Base-by-base conservation (phyloP, 208 protist species). In the Acanthamoeba quina region DNA sequence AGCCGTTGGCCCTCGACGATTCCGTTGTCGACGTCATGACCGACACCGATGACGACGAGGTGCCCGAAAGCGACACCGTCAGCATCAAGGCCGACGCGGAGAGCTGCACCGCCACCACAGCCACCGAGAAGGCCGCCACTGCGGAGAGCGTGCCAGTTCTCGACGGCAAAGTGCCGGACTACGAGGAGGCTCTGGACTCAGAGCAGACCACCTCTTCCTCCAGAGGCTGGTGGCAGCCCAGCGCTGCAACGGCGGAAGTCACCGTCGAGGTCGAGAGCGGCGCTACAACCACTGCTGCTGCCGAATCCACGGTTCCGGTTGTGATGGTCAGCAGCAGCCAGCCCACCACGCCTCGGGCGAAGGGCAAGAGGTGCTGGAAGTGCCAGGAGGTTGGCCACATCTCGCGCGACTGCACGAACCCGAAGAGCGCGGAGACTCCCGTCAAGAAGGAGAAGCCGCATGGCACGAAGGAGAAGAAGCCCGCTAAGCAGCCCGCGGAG, bases 281-380 rank as follows among this genome's bases (percentile, higher is more conserved):
- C 19, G 54, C 54, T 1, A 21, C 64, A 11, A 31, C 62, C 21
- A 70, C 64, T 34, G 26, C 31, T 34, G 37, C 70, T 2, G 15
- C 6, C 7, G 41, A 21, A 2, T 17, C 37, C n/a, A 10, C 70
- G 7, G 37, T 37, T 24, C 6, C 21, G 15, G 70, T 29, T 11
- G 34, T 29, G 34, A 9, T 26, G 5, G 37, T 52, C 19, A 37
- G 7, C 70, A 17, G 70, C 19, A 24, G 34, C 15, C 31, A 49
- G 58, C 24, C 41, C 13, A 13, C 41, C 26, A 41, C 31, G 70
- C 41, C 78, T 5, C 37, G 49, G 26, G 24, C 15, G 2, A 86
- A 86, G 78, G 41, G 49, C 78, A 86, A 86, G 52, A n/a, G 49
- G n/a, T 86, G 78, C 78, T 86, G 78, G 78, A 56, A 37, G 78